Conservation (phyloP, 257 asterid genomes). For the Lithospermum erythrorhizon region DNA sequence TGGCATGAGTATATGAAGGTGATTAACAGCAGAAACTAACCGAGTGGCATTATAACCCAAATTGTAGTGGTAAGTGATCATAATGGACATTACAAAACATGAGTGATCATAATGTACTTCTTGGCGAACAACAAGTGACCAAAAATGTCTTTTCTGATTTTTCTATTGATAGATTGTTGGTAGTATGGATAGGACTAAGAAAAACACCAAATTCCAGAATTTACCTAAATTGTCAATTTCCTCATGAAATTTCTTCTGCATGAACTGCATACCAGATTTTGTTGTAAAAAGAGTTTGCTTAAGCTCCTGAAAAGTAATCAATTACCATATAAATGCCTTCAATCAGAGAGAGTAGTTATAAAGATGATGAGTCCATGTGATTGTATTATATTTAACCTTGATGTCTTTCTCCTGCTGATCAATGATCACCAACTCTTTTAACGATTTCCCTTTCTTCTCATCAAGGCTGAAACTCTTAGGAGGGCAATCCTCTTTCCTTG, state of each 20-base stretch:
- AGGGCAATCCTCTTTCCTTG: constrained; percentile 22
- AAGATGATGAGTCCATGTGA: constrained; percentile 2
- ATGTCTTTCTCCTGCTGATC: constrained; percentile 65
- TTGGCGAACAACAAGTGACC: too few species aligned
- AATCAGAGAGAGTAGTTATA: not conserved
- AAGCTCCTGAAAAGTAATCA: constrained; percentile 37
- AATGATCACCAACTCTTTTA: constrained; percentile 51
- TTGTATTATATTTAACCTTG: constrained; percentile 32
- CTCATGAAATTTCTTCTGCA: constrained; percentile 85
- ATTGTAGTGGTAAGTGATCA: too few species aligned
- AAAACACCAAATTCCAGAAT: constrained; percentile 9
- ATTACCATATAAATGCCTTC: constrained; percentile 2
- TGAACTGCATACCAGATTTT: constrained; percentile 82
- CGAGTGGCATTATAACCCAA: too few species aligned
- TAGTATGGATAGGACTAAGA: not conserved
- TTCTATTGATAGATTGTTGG: not conserved
- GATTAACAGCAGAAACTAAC: too few species aligned
- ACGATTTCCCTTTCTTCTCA: constrained; percentile 33
- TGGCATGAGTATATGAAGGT: too few species aligned
- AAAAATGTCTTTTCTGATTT: too few species aligned
- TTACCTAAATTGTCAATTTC: constrained; percentile 72
- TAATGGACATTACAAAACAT: too few species aligned
- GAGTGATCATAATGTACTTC: too few species aligned
- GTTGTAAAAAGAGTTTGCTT: constrained; percentile 70
- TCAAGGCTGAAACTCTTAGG: constrained; percentile 26